Evolutionary conservation across 371 early-diverging fungal genomes (phyloP), one percentile per base, ranked within the genome.

Genomic region (Mortierella sp.): DNA sequence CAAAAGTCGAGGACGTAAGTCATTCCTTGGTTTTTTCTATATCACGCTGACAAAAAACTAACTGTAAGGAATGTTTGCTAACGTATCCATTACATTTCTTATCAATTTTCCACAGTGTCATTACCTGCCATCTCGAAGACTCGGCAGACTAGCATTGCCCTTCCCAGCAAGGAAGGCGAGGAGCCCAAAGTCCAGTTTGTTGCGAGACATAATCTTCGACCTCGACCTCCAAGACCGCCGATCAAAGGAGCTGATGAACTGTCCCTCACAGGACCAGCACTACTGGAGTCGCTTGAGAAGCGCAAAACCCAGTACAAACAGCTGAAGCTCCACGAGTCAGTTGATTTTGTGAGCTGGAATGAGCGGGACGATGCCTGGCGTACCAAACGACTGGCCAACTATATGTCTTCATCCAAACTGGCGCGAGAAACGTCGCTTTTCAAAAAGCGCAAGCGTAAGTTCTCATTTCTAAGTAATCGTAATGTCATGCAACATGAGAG

Each of bases 261-360:
- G 44, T 48, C 55, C 0, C 44, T 58, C 16, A 70, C 63, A 21
- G 71, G 65, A 8, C 10, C 60, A 7, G 19, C 31, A 31, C 14
- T 54, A 16, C 65, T 57, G 11, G 48, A 58, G 10, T 65, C 78
- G 21, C 54, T 77, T 9, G 82, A 85, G 55, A 77, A 75, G 63
- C 79, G 86, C 9, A 81, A 70, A 58, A 75, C 58, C 2, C 82
- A 81, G 52, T 85, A 85, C 76, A 85, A 82, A 54, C 86, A 74
- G 24, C 47, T 54, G 24, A 82, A 85, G 45, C 55, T 77, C 3
- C 77, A 84, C 14, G 75, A 77, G n/a, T 76, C 81, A 6, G 68
- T 88, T 8, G 83, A 88, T 14, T 88, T 88, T 74, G 80, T 79
- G 3, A 82, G 78, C 42, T 88, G 88, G 88, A 79, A 78, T n/a